phyloP scores from a whole-genome alignment of 2,329 filamentous ascomycete genomes.

The Bipolaris zeicola region DNA sequence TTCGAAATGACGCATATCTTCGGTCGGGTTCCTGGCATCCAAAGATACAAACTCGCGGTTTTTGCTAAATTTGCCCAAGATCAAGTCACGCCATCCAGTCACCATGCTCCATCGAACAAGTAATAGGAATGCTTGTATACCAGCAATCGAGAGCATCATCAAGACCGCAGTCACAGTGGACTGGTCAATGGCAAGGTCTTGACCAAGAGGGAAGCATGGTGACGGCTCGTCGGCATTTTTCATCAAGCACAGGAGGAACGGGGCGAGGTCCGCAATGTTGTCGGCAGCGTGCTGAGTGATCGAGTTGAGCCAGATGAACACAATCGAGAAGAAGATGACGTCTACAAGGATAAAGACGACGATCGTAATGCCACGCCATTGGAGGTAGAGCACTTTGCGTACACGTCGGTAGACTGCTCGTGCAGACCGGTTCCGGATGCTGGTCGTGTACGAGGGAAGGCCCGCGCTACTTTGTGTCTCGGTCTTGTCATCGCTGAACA shows the following conservation, averaged over 20 bases:
- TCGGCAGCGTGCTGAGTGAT: conserved; percentile 64
- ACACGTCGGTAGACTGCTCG: conserved; percentile 88
- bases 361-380: conserved; percentile 92
- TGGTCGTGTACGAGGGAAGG: conserved; percentile 71
- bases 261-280: conserved; percentile 60
- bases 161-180: conserved; percentile 80
- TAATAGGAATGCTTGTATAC: conserved; percentile 82
- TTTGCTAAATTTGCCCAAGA: conserved; percentile 54
- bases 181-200: conserved; percentile 71
- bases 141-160: conserved; percentile 79
- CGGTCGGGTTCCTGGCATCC: conserved; percentile 64
- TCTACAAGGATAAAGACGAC: conserved; percentile 89
- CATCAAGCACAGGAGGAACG: conserved; percentile 77
- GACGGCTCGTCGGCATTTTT: conserved; percentile 64
- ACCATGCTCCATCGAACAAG: conserved; percentile 86
- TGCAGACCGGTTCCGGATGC: conserved; percentile 78
- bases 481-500: conserved; percentile 73
- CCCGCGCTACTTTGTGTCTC: conserved; percentile 66
- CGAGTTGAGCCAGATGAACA: conserved; percentile 81
- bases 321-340: conserved; percentile 89
- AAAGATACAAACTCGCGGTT: conserved; percentile 87
- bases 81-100: conserved; percentile 76
- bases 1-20: conserved; percentile 43
- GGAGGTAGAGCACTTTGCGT: conserved; percentile 82
- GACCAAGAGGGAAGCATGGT: conserved; percentile 67